Evolutionary conservation across 768 basidiomycete genomes (phyloP), one percentile per base, ranked within the genome.

Genomic region (Lenzites betulinus): DNA sequence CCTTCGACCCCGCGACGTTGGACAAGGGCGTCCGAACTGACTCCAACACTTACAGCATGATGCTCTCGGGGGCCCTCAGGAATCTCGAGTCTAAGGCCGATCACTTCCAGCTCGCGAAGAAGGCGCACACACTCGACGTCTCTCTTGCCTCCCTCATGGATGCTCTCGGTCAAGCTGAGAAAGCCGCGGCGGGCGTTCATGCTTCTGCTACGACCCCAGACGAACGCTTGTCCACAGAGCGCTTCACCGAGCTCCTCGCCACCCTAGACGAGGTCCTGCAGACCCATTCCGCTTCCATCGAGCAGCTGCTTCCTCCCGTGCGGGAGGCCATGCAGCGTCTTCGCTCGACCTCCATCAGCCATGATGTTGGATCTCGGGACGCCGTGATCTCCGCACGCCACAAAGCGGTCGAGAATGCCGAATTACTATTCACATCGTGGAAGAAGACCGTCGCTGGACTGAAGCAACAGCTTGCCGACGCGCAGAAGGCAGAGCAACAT

Each of bases 21-120:
- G 88, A 95, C 68, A 81, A 83, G 42, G 75, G 77, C 54, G 86
- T 92, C 59, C 86, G 92, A 30, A 70, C 81, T 13, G 86, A 91
- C 69, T 81, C 82, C 46, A 92, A 93, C 70, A 73, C 82, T n/a
- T 84, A 84, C 66, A 75, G 84, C 50, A 83, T 92, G 75, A 76
- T 81, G 59, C 78, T 92, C 16, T 77, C 77, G 3, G 85, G 84
- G n/a, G 77, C 74, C 28, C 59, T 85, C 36, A 83, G 85, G 54
- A 70, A 68, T 11, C 70, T 92, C 33, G 71, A 78, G 20, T 78
- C 80, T 55, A 78, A 81, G 43, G 74, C 76, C 15, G 72, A 76
- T 30, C 80, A 82, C 62, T 73, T 89, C 58, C 75, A 77, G 25
- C 72, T 88, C 20, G 81, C 84, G 15, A 75, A 74, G 35, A 76